Evolutionary conservation across 768 basidiomycete genomes (phyloP), one percentile per base, ranked within the genome.

Genomic region (Kwoniella pini): DNA sequence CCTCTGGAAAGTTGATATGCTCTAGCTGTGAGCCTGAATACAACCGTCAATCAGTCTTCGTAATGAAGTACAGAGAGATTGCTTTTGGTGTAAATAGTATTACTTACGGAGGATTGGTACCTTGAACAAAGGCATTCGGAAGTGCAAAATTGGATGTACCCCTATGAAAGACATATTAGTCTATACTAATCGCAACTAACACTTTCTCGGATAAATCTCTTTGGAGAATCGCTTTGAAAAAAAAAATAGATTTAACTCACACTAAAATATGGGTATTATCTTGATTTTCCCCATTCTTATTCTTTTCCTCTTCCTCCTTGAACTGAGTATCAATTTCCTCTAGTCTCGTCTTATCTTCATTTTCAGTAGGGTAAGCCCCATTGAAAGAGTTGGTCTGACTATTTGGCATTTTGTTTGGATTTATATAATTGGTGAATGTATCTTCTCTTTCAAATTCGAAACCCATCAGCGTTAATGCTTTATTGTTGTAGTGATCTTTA

Each of bases 1-100:
- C 51, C 50, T 31, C 36, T 43, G 13, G 62, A 64, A 9, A 68
- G 56, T 24, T 30, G 39, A 38, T 57, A 68, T 5, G 62, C 54
- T 28, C 53, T 43, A 0, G 57, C 50, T 1, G 57, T 39, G 17
- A 54, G 39, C 11, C 57, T 66, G 11, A 31, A n/a, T 1, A 27
- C 10, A 6, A 12, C 12, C 6, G 1, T 22, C 19, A 46, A 46
- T 43, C n/a, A 21, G 2, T 51, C 50, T 19, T 17, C 52, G 21
- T 12, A 12, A 28, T 30, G 49, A 31, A 27, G 49, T 24, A 33
- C 4, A 33, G 31, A 36, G 19, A 12, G 19, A 42, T 12, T 6
- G 10, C 11, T n/a, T n/a, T n/a, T n/a, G n/a, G n/a, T n/a, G n/a
- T n/a, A n/a, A n/a, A n/a, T n/a, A n/a, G 45, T 4, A 19, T 11